These are phyloP conservation scores for Crucibulum laeve DNA, from an alignment of 768 basidiomycete genomes.

Conservation along the genomic window DNA sequence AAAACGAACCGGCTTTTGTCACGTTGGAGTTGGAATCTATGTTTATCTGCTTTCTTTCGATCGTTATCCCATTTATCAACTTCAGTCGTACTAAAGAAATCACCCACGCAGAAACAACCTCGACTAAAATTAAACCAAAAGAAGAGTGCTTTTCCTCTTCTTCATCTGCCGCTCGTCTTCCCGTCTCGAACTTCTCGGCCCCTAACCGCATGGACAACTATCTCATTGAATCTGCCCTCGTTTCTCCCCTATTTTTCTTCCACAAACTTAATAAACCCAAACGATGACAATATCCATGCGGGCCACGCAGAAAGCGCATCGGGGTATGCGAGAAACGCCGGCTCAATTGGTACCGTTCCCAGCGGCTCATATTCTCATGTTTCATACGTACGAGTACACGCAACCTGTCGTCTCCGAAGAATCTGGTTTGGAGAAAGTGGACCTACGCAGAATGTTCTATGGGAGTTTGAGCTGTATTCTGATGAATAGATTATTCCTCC, in stretches of 20 bases:
- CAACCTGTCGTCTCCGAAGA: conserved; percentile 70
- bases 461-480: conserved; percentile 74
- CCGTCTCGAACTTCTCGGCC: conserved; percentile 48
- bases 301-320: neutral
- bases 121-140: conserved; percentile 35
- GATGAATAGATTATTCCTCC: too few relatives aligned
- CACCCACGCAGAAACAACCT: conserved; percentile 44
- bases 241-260: conserved; percentile 62
- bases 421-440: conserved; percentile 70
- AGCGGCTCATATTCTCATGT: conserved; percentile 59
- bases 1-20: neutral
- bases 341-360: conserved; percentile 26
- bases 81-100: conserved; percentile 2
- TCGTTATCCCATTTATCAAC: conserved; percentile 1
- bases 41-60: neutral
- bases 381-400: conserved; percentile 72
- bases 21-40: neutral
- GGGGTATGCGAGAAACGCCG: neutral
- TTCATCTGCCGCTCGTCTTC: conserved; percentile 70
- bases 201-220: conserved; percentile 68
- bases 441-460: conserved; percentile 51
- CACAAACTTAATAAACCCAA: conserved; percentile 25
- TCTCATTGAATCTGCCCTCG: conserved; percentile 55
- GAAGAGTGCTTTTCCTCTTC: conserved; percentile 41
- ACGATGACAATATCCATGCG: conserved; percentile 12